Conservation (phyloP, 164 flowering plant species). For the Nelumbo lutea region DNA sequence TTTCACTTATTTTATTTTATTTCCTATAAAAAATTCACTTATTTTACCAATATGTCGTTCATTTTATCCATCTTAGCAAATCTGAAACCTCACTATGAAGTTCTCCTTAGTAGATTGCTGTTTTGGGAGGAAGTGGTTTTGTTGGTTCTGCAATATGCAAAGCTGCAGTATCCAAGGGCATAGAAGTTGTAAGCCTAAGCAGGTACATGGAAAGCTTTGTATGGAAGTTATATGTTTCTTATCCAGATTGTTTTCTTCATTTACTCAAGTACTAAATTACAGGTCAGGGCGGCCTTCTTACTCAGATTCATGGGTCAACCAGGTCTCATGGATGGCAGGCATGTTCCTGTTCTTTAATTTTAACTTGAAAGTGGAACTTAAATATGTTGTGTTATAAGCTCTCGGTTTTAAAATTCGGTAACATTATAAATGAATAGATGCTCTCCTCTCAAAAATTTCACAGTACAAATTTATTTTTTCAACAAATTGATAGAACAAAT, state of each 20-base stretch:
- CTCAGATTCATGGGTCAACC: conserved; percentile 77
- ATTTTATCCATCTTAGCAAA: conserved; percentile 1
- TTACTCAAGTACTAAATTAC: conserved; percentile 10
- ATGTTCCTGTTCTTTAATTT: conserved; percentile 22
- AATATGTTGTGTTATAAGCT: neutral
- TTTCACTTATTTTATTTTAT: neutral
- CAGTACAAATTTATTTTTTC: neutral
- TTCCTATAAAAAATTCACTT: neutral
- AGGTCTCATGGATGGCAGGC: conserved; percentile 85
- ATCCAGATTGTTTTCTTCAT: neutral
- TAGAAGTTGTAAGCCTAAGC: conserved; percentile 86
- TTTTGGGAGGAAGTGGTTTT: conserved; percentile 95
- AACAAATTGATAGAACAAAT: too few species aligned
- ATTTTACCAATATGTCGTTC: neutral
- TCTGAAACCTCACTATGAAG: conserved; percentile 4
- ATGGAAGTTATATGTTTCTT: neutral
- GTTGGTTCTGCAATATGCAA: conserved; percentile 98
- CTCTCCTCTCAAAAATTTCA: neutral
- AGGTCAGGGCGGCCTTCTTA: conserved; percentile 89
- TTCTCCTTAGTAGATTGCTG: conserved; percentile 63
- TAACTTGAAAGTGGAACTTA: conserved; percentile 4
- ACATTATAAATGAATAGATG: neutral
- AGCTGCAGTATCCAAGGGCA: conserved; percentile 87
- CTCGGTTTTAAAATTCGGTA: neutral
- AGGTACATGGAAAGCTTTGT: conserved; percentile 42